Conservation (phyloP, 2,329 filamentous ascomycete genomes). For the Lecanosticta acicola region DNA sequence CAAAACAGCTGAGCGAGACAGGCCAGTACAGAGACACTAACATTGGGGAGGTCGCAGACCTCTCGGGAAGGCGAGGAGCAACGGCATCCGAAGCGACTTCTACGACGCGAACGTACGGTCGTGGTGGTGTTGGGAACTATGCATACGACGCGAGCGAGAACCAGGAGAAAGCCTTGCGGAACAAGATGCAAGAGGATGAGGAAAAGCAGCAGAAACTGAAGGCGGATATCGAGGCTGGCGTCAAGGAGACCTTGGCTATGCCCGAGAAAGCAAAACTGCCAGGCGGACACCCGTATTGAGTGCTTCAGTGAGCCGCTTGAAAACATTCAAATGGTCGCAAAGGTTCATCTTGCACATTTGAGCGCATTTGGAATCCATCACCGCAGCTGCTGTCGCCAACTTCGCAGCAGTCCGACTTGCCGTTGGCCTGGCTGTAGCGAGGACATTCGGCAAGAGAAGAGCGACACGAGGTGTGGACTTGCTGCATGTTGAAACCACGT, state of each 20-base stretch:
- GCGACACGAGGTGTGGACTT: too few relatives aligned
- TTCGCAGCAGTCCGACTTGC: too few relatives aligned
- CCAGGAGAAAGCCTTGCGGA: constrained; percentile 27
- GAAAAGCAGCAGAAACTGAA: constrained; percentile 26
- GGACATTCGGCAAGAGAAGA: too few relatives aligned
- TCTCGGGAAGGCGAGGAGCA: too few relatives aligned
- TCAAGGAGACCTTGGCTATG: constrained; percentile 37
- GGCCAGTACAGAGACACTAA: constrained; percentile 33
- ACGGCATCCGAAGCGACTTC: background rate
- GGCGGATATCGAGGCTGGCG: constrained; percentile 36
- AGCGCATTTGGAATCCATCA: too few relatives aligned
- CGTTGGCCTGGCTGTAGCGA: too few relatives aligned
- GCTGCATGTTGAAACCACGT: too few relatives aligned
- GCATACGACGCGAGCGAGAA: constrained; percentile 33
- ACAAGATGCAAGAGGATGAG: constrained; percentile 27
- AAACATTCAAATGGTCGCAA: background rate
- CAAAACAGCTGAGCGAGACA: constrained; percentile 34
- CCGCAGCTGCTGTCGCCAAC: too few relatives aligned
- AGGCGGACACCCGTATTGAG: background rate
- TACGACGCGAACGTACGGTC: background rate
- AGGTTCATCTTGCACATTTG: background rate
- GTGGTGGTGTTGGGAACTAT: constrained; percentile 46
- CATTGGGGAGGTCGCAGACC: constrained; percentile 2
- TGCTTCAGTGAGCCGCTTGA: background rate
- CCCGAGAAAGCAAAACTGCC: constrained; percentile 38